phyloP scores from a whole-genome alignment of 768 basidiomycete genomes.

The Russula ochroleuca region DNA sequence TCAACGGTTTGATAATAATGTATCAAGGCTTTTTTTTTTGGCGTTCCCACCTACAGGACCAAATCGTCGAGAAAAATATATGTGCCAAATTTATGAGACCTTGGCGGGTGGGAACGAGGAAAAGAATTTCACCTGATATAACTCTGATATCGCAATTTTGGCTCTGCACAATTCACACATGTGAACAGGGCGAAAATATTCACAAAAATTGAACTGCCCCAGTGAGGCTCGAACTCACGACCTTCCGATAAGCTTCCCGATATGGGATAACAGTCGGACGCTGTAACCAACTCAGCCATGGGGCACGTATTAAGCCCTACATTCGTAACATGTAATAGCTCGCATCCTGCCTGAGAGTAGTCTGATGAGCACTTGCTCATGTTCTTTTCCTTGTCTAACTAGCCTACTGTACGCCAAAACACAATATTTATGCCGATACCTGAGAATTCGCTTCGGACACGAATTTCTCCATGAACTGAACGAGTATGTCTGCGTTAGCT shows the following conservation, averaged over 20 bases:
- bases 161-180: too few species aligned
- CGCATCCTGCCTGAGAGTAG: too few species aligned
- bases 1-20: neutral
- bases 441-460: constrained; percentile 27
- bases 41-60: too few species aligned
- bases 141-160: too few species aligned
- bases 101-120: too few species aligned
- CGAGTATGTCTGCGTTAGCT: constrained; percentile 58
- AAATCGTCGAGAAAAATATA: too few species aligned
- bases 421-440: neutral
- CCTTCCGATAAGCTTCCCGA: constrained; percentile 49
- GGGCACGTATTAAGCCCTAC: constrained; percentile 39
- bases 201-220: constrained; percentile 40
- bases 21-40: too few species aligned
- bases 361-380: too few species aligned
- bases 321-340: neutral
- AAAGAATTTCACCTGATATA: too few species aligned
- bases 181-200: neutral
- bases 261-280: constrained; percentile 61
- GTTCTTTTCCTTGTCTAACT: too few species aligned
- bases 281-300: constrained; percentile 77
- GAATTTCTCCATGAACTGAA: constrained; percentile 59
- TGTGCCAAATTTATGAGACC: too few species aligned
- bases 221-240: constrained; percentile 68
- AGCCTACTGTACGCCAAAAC: neutral